Evolutionary conservation across 345 rosid genomes (phyloP).

Genomic region (Orychophragmus violaceus): DNA sequence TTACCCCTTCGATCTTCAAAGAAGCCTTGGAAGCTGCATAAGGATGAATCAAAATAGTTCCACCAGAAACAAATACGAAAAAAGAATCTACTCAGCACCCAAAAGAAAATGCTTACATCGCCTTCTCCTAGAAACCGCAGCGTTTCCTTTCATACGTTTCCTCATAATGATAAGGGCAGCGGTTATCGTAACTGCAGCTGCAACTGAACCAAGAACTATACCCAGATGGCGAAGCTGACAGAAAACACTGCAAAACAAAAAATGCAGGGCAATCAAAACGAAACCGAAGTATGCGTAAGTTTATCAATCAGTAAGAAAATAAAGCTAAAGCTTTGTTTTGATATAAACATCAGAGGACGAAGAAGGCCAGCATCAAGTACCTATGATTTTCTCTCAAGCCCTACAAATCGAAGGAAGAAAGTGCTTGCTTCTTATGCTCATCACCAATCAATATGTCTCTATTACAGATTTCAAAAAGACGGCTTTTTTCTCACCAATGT

Average conservation of each 20-base stretch:
- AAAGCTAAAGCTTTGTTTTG: too few relatives aligned
- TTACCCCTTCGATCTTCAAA: constrained; percentile 69
- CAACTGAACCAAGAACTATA: constrained; percentile 61
- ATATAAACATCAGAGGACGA: too few relatives aligned
- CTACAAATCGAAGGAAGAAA: constrained; percentile 26
- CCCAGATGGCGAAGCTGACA: constrained; percentile 38
- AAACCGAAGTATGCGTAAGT: neutral
- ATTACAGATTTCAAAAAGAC: too few relatives aligned
- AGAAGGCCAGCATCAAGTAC: constrained; percentile 71
- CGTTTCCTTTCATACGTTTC: constrained; percentile 37
- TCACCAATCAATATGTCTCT: neutral
- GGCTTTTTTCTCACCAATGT: constrained; percentile 61
- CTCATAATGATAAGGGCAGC: constrained; percentile 64
- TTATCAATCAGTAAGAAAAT: too few relatives aligned
- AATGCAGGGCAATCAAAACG: neutral
- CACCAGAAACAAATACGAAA: too few relatives aligned
- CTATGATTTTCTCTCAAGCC: constrained; percentile 76
- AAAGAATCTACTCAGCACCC: neutral
- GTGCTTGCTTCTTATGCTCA: neutral
- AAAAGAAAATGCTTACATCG: constrained; percentile 42
- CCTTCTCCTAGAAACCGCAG: constrained; percentile 41
- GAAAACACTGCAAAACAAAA: constrained; percentile 35
- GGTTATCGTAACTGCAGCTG: constrained; percentile 59
- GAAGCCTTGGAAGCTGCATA: constrained; percentile 52
- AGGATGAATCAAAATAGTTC: constrained; percentile 17